Evolutionary conservation across 139 green algal species (phyloP).

Genomic region (Zygnema circumcarinatum): DNA sequence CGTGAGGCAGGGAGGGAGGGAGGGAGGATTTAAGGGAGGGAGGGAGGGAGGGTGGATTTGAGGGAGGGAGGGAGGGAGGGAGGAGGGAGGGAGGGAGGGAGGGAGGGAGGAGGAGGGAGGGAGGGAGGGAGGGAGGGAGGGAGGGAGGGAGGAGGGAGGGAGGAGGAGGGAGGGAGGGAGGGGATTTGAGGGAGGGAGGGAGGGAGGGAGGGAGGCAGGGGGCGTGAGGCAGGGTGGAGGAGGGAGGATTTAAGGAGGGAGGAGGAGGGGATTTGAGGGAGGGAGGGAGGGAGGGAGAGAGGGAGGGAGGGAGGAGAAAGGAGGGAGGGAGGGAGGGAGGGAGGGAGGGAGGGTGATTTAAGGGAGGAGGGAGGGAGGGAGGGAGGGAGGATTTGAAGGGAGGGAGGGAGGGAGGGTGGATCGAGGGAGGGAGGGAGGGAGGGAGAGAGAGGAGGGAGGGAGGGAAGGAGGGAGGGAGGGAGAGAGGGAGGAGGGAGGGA

Average conservation of each 20-base stretch:
- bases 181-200: too few relatives aligned
- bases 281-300: too few relatives aligned
- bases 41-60: background rate
- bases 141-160: too few relatives aligned
- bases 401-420: background rate
- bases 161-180: too few relatives aligned
- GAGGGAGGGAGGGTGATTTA: background rate
- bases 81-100: background rate
- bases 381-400: background rate
- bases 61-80: background rate
- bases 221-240: too few relatives aligned
- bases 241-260: background rate
- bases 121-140: background rate
- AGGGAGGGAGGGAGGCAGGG: too few relatives aligned
- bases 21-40: background rate
- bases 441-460: background rate
- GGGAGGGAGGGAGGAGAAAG: background rate
- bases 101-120: background rate
- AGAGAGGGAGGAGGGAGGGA: background rate
- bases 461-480: background rate
- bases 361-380: background rate
- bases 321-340: background rate
- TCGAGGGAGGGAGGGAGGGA: background rate
- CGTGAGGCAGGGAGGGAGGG: background rate
- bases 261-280: background rate